Evolutionary conservation across 2,329 filamentous ascomycete species (phyloP).

Genomic region (Calonectria pteridis): DNA sequence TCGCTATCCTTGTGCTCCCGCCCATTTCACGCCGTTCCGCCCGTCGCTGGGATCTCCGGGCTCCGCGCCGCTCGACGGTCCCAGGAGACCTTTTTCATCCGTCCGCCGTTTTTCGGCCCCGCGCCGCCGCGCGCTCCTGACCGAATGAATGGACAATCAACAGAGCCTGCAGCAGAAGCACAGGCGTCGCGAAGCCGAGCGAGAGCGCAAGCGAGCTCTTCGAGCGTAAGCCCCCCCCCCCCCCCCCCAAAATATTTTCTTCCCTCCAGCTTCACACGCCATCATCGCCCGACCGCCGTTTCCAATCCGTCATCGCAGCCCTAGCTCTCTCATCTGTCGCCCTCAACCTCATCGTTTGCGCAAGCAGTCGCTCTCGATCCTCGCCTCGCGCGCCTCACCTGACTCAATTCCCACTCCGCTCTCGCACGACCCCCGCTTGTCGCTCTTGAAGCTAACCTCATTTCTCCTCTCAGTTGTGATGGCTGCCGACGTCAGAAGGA

Average conservation of each 20-base stretch:
- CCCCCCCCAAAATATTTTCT: not conserved
- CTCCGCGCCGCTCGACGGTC: conserved; percentile 42
- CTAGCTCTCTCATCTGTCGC: not conserved
- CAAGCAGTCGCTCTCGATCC: not conserved
- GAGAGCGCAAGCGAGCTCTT: conserved; percentile 46
- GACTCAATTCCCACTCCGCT: not conserved
- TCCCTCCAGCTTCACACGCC: not conserved
- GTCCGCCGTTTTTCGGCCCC: conserved; percentile 45
- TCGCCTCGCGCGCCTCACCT: not conserved
- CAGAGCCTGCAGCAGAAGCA: conserved; percentile 46
- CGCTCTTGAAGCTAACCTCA: not conserved
- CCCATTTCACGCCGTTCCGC: conserved; percentile 22
- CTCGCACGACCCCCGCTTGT: not conserved
- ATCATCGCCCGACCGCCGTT: not conserved
- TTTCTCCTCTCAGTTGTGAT: conserved; percentile 57
- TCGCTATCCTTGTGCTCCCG: conserved; percentile 12
- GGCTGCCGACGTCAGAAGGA: conserved; percentile 67
- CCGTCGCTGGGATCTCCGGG: conserved; percentile 45
- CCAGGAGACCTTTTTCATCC: conserved; percentile 36
- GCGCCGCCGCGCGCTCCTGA: conserved; percentile 40
- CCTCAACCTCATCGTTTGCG: conserved; percentile 6
- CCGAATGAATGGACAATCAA: conserved; percentile 46
- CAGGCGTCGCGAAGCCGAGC: conserved; percentile 45
- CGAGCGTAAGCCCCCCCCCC: conserved; percentile 42
- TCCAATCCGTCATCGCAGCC: not conserved